A percentile compares a stretch with the other conserved stretches of the same genome.
phyloP scores from a whole-genome alignment of 2,329 filamentous ascomycete genomes.

The Gnomoniopsis smithogilvyi region DNA sequence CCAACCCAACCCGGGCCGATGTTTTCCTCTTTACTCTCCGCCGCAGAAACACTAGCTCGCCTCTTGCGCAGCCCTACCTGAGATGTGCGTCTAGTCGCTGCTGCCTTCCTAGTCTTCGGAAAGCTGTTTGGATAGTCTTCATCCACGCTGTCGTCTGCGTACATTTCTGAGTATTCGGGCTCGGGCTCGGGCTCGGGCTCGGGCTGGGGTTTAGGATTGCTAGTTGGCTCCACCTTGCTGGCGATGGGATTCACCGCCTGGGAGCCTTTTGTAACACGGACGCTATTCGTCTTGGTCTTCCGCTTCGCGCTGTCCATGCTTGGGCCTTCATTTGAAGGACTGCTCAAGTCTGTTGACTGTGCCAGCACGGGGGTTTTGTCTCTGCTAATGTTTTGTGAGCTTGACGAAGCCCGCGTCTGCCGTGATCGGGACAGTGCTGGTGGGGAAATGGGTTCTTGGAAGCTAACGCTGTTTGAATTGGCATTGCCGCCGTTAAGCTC shows the following conservation, averaged over 20 bases:
- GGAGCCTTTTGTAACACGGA: background rate
- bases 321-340: background rate
- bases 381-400: background rate
- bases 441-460: slow-evolving; percentile 15
- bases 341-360: background rate
- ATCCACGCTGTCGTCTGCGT: slow-evolving; percentile 12
- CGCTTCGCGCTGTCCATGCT: background rate
- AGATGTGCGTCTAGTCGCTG: background rate
- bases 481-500: background rate
- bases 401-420: background rate
- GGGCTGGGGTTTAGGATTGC: slow-evolving; percentile 1
- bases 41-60: slow-evolving; percentile 1
- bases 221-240: too few species aligned
- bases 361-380: background rate
- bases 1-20: background rate
- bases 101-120: background rate
- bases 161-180: slow-evolving; percentile 4
- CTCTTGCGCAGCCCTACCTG: slow-evolving; percentile 1
- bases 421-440: background rate
- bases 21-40: background rate
- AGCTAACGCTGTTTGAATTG: background rate
- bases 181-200: background rate
- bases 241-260: slow-evolving; percentile 4
- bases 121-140: slow-evolving; percentile 5
- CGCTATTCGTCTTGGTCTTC: background rate